phyloP scores from a whole-genome alignment of 2,329 filamentous ascomycete genomes.

The Fusarium pininemorale region DNA sequence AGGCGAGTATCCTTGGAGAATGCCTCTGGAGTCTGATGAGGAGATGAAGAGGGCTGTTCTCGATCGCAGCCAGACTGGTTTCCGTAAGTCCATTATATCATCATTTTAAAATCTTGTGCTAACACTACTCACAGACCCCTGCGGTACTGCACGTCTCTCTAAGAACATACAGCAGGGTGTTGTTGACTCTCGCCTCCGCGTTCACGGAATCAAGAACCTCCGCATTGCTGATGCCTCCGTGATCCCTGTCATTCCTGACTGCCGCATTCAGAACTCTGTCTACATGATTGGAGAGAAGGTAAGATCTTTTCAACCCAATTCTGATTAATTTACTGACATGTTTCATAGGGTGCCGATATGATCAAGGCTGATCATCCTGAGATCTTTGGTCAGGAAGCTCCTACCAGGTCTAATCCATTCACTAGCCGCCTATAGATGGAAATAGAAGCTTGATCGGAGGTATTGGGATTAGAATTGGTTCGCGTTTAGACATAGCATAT shows the following conservation, averaged over 20 bases:
- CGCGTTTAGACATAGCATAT: not conserved
- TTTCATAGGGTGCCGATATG: not conserved
- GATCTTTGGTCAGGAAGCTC: not conserved
- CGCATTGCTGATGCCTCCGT: constrained; percentile 65
- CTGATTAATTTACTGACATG: not conserved
- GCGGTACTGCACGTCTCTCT: constrained; percentile 63
- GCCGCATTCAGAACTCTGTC: constrained; percentile 67
- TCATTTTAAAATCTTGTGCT: not conserved
- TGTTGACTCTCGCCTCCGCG: constrained; percentile 60
- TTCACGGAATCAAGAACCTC: constrained; percentile 63
- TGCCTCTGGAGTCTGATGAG: constrained; percentile 65
- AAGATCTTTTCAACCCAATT: rapidly evolving
- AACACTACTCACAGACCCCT: constrained; percentile 51
- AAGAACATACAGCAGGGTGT: constrained; percentile 58
- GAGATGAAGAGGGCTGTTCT: constrained; percentile 65
- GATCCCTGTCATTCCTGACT: constrained; percentile 65
- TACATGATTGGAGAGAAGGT: constrained; percentile 69
- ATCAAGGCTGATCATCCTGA: not conserved
- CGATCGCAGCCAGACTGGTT: constrained; percentile 67
- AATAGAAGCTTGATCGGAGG: too few species aligned
- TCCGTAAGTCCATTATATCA: constrained; percentile 43
- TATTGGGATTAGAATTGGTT: rapidly evolving
- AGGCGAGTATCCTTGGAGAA: constrained; percentile 67
- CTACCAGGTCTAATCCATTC: not conserved
- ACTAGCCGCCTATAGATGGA: not conserved